Evolutionary conservation across 306 rosid species (phyloP).

Genomic region (Gastrolobium villosum): DNA sequence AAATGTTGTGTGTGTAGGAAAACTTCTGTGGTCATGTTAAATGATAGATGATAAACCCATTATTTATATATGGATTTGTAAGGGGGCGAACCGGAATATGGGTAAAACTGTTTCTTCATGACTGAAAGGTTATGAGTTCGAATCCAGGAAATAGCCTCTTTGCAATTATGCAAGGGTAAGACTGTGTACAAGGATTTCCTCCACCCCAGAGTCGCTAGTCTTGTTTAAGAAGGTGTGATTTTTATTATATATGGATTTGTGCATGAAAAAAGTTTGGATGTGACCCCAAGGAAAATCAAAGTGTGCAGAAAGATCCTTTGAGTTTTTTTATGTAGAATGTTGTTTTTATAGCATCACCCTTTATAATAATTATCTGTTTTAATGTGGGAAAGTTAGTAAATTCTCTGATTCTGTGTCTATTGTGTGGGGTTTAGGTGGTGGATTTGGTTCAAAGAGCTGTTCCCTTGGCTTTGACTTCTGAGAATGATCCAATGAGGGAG

Average conservation of each 20-base stretch:
- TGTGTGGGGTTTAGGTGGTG: slow-evolving; percentile 68
- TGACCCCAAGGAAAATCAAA: background rate
- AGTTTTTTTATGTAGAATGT: background rate
- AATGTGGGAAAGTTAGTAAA: slow-evolving; percentile 22
- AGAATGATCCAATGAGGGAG: slow-evolving; percentile 70
- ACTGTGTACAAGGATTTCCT: no score
- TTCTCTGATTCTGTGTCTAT: slow-evolving; percentile 28
- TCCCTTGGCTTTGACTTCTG: slow-evolving; percentile 77
- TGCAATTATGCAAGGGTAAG: no score
- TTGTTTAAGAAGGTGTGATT: no score
- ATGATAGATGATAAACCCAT: no score
- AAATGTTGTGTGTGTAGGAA: no score
- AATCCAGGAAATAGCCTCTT: no score
- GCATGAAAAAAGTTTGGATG: background rate
- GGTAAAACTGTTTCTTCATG: no score
- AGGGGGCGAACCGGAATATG: no score
- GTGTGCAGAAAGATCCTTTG: background rate
- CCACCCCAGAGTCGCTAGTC: no score
- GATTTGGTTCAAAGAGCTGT: slow-evolving; percentile 83
- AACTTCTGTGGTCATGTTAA: no score
- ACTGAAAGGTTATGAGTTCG: no score
- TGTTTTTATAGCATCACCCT: slow-evolving; percentile 28
- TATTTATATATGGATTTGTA: no score
- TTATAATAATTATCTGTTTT: slow-evolving; percentile 21
- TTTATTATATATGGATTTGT: slow-evolving; percentile 28